Evolutionary conservation across 208 protist species (phyloP).

Genomic region (Acanthamoeba culbertsoni): DNA sequence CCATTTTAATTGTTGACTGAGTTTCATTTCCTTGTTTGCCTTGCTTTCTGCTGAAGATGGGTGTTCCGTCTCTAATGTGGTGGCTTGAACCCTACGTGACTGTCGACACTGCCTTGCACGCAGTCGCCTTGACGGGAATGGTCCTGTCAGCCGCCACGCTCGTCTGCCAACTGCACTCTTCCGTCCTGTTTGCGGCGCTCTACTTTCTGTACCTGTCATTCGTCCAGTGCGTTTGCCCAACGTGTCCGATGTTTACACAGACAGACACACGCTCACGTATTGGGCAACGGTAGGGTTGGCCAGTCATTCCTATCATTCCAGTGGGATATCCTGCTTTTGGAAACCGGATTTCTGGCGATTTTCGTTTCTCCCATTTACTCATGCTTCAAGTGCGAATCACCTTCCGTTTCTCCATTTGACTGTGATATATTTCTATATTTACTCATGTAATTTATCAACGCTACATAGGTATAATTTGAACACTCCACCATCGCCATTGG

Average conservation of each 20-base stretch:
- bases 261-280: too few relatives aligned
- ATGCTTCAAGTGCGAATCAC: background rate
- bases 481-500: background rate
- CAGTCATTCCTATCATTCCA: constrained; percentile 67
- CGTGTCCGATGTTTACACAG: too few relatives aligned
- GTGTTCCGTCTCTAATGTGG: background rate
- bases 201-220: constrained; percentile 52
- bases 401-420: background rate
- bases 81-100: background rate
- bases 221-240: background rate
- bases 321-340: constrained; percentile 67
- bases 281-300: constrained; percentile 56
- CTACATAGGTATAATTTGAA: background rate
- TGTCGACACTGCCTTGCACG: background rate
- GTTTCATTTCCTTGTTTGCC: too few relatives aligned
- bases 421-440: background rate
- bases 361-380: constrained; percentile 33
- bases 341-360: constrained; percentile 51
- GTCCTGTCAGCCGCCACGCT: background rate
- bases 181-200: background rate
- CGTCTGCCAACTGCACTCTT: background rate
- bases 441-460: background rate
- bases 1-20: too few relatives aligned
- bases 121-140: background rate
- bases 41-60: too few relatives aligned